Percentiles rank a stretch among this genome's conserved stretches.
Evolutionary conservation across 2,329 filamentous ascomycete species (phyloP).

Genomic region (Xylariaceae sp.): DNA sequence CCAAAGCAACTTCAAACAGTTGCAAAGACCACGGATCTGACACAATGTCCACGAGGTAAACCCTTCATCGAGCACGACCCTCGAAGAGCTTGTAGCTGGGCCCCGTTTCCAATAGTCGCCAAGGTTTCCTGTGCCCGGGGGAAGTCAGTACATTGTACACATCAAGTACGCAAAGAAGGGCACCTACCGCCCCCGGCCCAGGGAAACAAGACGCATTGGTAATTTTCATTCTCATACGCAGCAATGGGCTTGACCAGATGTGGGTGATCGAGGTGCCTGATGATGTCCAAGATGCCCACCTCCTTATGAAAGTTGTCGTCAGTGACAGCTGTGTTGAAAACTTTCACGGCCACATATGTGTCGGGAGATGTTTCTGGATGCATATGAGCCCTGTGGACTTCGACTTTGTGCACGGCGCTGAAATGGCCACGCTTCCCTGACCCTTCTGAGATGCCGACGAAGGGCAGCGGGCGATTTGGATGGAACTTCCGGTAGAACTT

Average conservation of each 20-base stretch:
- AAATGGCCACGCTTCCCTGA: slow-evolving; percentile 1
- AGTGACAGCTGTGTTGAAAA: background rate
- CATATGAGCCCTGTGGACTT: slow-evolving; percentile 3
- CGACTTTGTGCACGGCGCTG: slow-evolving; percentile 3
- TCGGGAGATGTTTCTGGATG: background rate
- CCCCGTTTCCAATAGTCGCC: slow-evolving; percentile 1
- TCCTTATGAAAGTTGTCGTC: slow-evolving; percentile 3
- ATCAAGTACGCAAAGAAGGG: too few species aligned
- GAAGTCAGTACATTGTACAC: background rate
- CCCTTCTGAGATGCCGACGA: background rate
- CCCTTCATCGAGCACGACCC: background rate
- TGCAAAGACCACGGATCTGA: slow-evolving; percentile 7
- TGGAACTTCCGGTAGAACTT: slow-evolving; percentile 2
- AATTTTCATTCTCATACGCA: slow-evolving; percentile 1
- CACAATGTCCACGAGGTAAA: slow-evolving; percentile 3
- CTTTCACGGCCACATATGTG: slow-evolving; percentile 3
- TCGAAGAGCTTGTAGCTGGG: background rate
- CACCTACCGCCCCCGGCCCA: slow-evolving; percentile 11
- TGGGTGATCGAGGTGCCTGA: slow-evolving; percentile 1
- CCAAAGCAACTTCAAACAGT: slow-evolving; percentile 5
- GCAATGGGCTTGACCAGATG: slow-evolving; percentile 9
- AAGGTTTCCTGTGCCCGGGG: background rate
- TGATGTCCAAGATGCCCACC: slow-evolving; percentile 1
- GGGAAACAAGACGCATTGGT: slow-evolving; percentile 8
- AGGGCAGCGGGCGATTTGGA: background rate